These are phyloP conservation scores for Periconia digitata DNA, from an alignment of 2,329 filamentous ascomycete species.

Conservation along the genomic window DNA sequence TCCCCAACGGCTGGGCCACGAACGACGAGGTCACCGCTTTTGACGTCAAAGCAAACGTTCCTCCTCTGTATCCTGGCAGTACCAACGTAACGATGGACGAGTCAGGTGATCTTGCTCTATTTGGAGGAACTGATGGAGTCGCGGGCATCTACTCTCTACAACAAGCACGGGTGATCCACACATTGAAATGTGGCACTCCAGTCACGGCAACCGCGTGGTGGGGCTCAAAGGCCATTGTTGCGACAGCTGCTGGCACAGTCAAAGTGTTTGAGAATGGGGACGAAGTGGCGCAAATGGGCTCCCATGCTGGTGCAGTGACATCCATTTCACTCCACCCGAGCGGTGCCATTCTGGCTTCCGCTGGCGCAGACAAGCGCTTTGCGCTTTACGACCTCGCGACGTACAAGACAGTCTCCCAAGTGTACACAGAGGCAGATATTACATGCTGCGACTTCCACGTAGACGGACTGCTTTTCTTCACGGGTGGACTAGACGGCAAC, in stretches of 20 bases:
- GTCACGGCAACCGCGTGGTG: conserved; percentile 69
- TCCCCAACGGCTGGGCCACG: conserved; percentile 84
- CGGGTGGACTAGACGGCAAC: conserved; percentile 75
- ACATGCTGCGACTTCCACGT: conserved; percentile 87
- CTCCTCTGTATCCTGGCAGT: conserved; percentile 62
- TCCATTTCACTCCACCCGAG: conserved; percentile 80
- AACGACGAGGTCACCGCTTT: conserved; percentile 68
- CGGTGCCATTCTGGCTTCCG: conserved; percentile 79
- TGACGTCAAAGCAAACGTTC: conserved; percentile 55
- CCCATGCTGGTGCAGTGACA: conserved; percentile 80
- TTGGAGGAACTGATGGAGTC: conserved; percentile 74
- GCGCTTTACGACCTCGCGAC: conserved; percentile 79
- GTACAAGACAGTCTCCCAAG: conserved; percentile 71
- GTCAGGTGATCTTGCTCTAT: conserved; percentile 66
- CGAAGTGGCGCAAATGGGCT: conserved; percentile 70
- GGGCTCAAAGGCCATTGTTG: conserved; percentile 69
- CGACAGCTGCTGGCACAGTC: conserved; percentile 73
- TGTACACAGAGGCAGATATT: conserved; percentile 77
- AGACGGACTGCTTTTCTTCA: conserved; percentile 90
- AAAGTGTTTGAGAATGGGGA: conserved; percentile 75
- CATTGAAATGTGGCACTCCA: conserved; percentile 64
- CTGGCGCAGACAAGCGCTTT: conserved; percentile 89
- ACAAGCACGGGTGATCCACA: conserved; percentile 72
- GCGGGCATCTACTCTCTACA: conserved; percentile 78
- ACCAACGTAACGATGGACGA: conserved; percentile 60